Evolutionary conservation across 2,329 filamentous ascomycete genomes (phyloP), one percentile per base, ranked within the genome.

Genomic region (Ophiocordyceps robertsii): DNA sequence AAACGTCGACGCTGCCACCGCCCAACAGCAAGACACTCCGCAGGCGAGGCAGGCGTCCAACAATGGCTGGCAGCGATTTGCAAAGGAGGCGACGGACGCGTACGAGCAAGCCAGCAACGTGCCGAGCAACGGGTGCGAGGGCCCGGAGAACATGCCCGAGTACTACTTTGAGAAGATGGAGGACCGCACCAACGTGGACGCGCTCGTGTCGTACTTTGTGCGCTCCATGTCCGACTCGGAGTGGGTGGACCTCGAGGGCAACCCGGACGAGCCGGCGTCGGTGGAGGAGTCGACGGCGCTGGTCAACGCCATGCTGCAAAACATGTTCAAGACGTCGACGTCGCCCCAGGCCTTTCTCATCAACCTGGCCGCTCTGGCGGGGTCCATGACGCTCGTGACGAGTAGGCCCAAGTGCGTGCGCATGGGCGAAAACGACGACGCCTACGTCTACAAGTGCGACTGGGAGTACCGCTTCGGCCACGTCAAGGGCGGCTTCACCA

Each of bases 391-490:
- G 27, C 61, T 80, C 39, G 67, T 73, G 58, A 62, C 62, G 12
- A 58, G 59, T 6, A 55, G 62, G 17, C 61, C 60, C 19, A 53
- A 63, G 38, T 60, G 61, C 42, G 60, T 71, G 16, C 65, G 69
- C 11, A 43, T 70, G 19, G 67, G 70, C n/a, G 58, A 63, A 17
- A 53, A 57, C 2, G 55, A 60, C 3, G 64, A 64, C 13, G 54
- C 62, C 32, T 67, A 63, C 29, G 60, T 63, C 40, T 80, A 78
- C 53, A 56, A 59, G 38, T 70, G 69, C 47, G 60, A 63, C 42
- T 81, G 75, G 75, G 66, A 71, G 46, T 67, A 79, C 51, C 62
- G 64, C 41, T 72, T 73, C 44, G 76, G 76, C 1, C 59, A 63
- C n/a, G 53, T 76, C 10, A 61, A 62, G 41, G 73, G 72, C 2